Evolutionary conservation across 2,329 filamentous ascomycete species (phyloP).

Genomic region (Neocucurbitaria cava): DNA sequence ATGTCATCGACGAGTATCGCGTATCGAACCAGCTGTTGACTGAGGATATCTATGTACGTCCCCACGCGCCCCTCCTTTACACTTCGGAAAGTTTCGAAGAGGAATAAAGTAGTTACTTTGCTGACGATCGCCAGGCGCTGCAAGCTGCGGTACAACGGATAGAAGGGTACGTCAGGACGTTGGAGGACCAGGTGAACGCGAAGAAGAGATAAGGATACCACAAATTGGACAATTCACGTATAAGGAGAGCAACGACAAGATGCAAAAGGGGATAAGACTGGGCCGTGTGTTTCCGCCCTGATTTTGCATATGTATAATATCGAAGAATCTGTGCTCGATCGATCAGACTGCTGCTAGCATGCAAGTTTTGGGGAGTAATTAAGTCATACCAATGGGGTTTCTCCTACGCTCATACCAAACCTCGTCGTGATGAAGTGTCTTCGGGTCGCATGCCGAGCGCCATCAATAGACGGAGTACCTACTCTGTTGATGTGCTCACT

Average conservation of each 20-base stretch:
- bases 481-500: too few species aligned
- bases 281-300: not conserved
- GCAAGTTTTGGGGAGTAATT: not conserved
- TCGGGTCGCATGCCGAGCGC: too few species aligned
- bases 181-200: slow-evolving; percentile 80
- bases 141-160: slow-evolving; percentile 87
- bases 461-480: too few species aligned
- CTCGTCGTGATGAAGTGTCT: too few species aligned
- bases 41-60: slow-evolving; percentile 93
- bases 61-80: not conserved
- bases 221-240: too few species aligned
- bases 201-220: slow-evolving; percentile 32
- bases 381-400: not conserved
- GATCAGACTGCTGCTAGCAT: not conserved
- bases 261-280: not conserved
- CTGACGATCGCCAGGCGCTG: slow-evolving; percentile 64
- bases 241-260: not conserved
- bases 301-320: not conserved
- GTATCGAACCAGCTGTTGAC: slow-evolving; percentile 90
- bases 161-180: slow-evolving; percentile 78
- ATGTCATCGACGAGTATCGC: slow-evolving; percentile 92
- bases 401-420: not conserved
- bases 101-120: slow-evolving; percentile 11
- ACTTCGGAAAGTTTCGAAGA: not conserved
- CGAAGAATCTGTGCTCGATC: not conserved